phyloP scores from a whole-genome alignment of 2,329 filamentous ascomycete species.

The Colletotrichum echinochloae region DNA sequence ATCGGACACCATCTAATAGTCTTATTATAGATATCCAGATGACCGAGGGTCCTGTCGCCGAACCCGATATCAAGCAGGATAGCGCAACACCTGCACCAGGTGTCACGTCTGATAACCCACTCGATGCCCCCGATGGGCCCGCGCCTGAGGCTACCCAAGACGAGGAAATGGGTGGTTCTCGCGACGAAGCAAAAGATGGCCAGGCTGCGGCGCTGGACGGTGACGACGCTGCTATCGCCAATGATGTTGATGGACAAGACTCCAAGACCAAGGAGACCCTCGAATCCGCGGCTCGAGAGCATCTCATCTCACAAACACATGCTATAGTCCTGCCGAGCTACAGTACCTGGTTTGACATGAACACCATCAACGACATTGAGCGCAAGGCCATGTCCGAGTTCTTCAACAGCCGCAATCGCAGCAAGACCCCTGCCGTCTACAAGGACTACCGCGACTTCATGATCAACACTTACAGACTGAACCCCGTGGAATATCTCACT shows the following conservation, averaged over 20 bases:
- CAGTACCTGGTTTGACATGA: slow-evolving; percentile 99
- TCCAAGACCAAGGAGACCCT: slow-evolving; percentile 82
- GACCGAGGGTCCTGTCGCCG: slow-evolving; percentile 62
- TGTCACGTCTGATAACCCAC: slow-evolving; percentile 69
- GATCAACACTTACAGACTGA: slow-evolving; percentile 98
- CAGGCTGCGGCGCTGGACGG: slow-evolving; percentile 56
- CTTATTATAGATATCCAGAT: slow-evolving; percentile 70
- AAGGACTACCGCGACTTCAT: slow-evolving; percentile 99
- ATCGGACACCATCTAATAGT: slow-evolving; percentile 13
- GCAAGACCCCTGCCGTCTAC: slow-evolving; percentile 97
- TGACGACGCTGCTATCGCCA: slow-evolving; percentile 58
- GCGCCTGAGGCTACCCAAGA: slow-evolving; percentile 76
- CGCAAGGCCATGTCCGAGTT: slow-evolving; percentile 96
- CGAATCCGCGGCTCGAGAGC: slow-evolving; percentile 89
- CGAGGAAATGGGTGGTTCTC: slow-evolving; percentile 82
- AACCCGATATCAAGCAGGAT: slow-evolving; percentile 70
- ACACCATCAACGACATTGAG: slow-evolving; percentile 88
- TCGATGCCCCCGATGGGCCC: slow-evolving; percentile 76
- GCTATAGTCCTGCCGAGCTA: slow-evolving; percentile 97
- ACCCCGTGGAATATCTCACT: slow-evolving; percentile 95
- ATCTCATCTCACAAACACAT: slow-evolving; percentile 93
- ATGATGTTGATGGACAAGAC: slow-evolving; percentile 64
- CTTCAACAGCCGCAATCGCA: slow-evolving; percentile 97
- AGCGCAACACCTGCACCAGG: slow-evolving; percentile 69
- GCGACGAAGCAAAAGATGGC: slow-evolving; percentile 59